These are phyloP conservation scores for Vitis hybrid DNA, from an alignment of 177 flowering plant genomes.

Conservation along the genomic window DNA sequence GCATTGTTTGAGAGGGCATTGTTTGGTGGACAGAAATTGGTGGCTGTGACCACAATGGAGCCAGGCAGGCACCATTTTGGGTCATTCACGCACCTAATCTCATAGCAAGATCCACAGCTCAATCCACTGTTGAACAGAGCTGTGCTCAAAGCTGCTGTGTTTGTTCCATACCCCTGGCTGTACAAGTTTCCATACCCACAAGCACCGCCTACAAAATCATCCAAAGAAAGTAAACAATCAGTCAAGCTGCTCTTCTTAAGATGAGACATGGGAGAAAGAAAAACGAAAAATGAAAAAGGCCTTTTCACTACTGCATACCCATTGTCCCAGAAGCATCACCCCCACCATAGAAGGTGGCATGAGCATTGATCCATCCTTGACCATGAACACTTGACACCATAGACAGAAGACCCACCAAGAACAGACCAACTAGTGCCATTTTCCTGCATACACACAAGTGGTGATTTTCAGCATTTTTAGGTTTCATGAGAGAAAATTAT, in stretches of 20 bases:
- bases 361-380: constrained; percentile 44
- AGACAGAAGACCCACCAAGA: constrained; percentile 50
- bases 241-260: too few species aligned
- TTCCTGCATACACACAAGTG: constrained; percentile 47
- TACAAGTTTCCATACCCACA: constrained; percentile 67
- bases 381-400: constrained; percentile 40
- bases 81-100: constrained; percentile 43
- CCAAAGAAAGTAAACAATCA: too few species aligned
- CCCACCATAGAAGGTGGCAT: constrained; percentile 58
- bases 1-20: constrained; percentile 52
- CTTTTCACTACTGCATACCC: constrained; percentile 26
- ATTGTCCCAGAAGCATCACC: constrained; percentile 61
- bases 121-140: constrained; percentile 60
- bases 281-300: too few species aligned
- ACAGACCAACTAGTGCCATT: constrained; percentile 47
- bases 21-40: constrained; percentile 72
- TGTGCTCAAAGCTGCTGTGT: constrained; percentile 66
- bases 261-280: not conserved
- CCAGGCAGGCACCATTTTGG: constrained; percentile 51
- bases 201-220: constrained; percentile 43
- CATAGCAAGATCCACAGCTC: constrained; percentile 63
- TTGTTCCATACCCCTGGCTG: constrained; percentile 68
- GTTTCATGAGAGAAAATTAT: too few species aligned
- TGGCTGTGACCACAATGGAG: constrained; percentile 57
- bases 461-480: constrained; percentile 12